Base-by-base conservation (phyloP, 768 basidiomycete species). In the Phaeolepiota aurea region DNA sequence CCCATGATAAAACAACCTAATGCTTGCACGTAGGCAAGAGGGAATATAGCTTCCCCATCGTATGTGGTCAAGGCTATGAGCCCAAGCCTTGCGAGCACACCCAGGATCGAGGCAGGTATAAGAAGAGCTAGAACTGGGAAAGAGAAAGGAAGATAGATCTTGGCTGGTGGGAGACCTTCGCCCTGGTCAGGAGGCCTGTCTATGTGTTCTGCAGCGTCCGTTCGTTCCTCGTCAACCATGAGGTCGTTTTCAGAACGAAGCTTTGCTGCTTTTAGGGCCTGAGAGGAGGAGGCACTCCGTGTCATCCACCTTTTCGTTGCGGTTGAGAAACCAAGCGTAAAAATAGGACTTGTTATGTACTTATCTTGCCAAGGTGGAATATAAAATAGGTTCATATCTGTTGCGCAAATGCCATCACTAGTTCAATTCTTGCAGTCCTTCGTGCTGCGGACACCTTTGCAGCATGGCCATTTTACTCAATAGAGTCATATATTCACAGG, bases 1-100 rank as follows among this genome's bases (percentile, higher is more conserved):
- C 96, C 96, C 92, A 99, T 98, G 20, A 94, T 64, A 40, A 91
- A 66, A 62, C 93, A 98, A 13, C 96, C 96, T 0, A 82, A 63
- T 0, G 79, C 85, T 57, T 99, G 94, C 0, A 78, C 72, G 66
- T 92, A 97, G 3, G 82, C 77, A 16, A 97, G 64, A 2, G 86
- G 69, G 54, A 92, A 97, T 3, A 97, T 78, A 48, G 77, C 72
- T 32, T 71, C 58, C 1, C 86, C 88, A 25, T 81, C 69, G 50
- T 89, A 97, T 0, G 71, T 76, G 14, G 72, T 72, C 33, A 98
- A 63, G 4, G 87, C 85, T 20, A 73, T 55, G 5, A 96, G 57
- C 0, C 93, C 93, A 3, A 97, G 63, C 23, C 93, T 70, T 9
- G 83, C 79, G 25, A 98, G 77, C 3, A 78, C 69, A n/a, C 93